Base-by-base conservation (phyloP, 208 protist genomes). In the Naegleria gruberi region DNA sequence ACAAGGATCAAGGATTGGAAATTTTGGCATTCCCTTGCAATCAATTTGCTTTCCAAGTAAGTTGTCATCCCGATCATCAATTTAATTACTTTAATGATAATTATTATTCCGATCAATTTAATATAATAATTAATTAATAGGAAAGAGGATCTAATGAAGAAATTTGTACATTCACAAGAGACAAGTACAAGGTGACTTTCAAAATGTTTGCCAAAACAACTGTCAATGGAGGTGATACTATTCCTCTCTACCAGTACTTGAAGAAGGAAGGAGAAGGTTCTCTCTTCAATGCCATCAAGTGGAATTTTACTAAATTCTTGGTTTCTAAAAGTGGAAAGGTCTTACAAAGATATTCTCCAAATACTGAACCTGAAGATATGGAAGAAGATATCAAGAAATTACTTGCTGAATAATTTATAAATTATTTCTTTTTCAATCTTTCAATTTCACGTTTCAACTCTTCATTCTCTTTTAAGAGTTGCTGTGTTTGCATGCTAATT, bases 11-110 rank as follows among this genome's bases (percentile, higher is more conserved):
- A 84, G 95, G 95, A 55, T 97, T 98, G 90, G 95, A 94, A 23
- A 95, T 98, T 15, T 91, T 98, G 1, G 96, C 95, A 30, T 98
- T 98, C 88, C 96, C 96, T 41, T 98, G 96, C 92, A 97, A 97
- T 91, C 96, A 97, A 92, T 97, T 97, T 89, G 94, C 87, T 40
- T 82, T 90, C 17, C 94, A 96, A 91, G 95, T 97, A 92, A 96
- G 96, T 15, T 95, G 94, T 34, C 95, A n/a, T n/a, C n/a, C n/a
- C n/a, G n/a, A n/a, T n/a, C n/a, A n/a, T n/a, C n/a, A n/a, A n/a
- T n/a, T n/a, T n/a, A n/a, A n/a, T n/a, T n/a, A n/a, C n/a, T n/a
- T n/a, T n/a, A n/a, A n/a, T n/a, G n/a, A n/a, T n/a, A n/a, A n/a
- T n/a, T n/a, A n/a, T n/a, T n/a, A n/a, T n/a, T n/a, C n/a, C n/a